Evolutionary conservation across 2,329 filamentous ascomycete species (phyloP).

Genomic region (Mycosphaerella arachidis): DNA sequence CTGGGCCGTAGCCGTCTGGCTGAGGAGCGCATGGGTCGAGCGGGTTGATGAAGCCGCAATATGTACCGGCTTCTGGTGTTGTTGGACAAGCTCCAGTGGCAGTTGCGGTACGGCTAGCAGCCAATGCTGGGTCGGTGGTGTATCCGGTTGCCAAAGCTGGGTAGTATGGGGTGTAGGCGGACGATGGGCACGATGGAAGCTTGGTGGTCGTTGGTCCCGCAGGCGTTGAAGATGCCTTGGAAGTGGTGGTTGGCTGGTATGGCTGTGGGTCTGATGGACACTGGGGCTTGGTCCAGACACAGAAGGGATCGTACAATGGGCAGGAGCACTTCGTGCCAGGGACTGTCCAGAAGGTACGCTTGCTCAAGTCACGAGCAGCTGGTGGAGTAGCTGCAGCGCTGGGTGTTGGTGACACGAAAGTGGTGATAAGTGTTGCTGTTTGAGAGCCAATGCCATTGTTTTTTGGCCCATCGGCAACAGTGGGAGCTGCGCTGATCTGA

Average conservation of each 20-base stretch:
- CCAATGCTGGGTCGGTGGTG: constrained; percentile 22
- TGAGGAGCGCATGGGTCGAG: constrained; percentile 37
- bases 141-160: constrained; percentile 22
- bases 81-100: constrained; percentile 28
- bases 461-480: constrained; percentile 18
- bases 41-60: constrained; percentile 38
- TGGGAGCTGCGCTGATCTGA: constrained; percentile 17
- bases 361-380: background rate
- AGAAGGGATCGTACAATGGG: background rate
- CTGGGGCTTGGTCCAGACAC: background rate
- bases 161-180: constrained; percentile 22
- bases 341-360: background rate
- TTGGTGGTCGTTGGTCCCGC: constrained; percentile 8
- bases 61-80: constrained; percentile 31
- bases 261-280: background rate
- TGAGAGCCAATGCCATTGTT: constrained; percentile 9
- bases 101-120: constrained; percentile 20
- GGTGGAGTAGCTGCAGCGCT: constrained; percentile 14
- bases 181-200: constrained; percentile 5
- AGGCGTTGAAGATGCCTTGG: constrained; percentile 2
- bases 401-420: constrained; percentile 4
- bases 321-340: background rate
- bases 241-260: background rate
- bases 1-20: constrained; percentile 35
- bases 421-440: constrained; percentile 19